Evolutionary conservation across 257 asterid species (phyloP), one percentile per base, ranked within the genome.

Genomic region (Jacaranda mimosifolia): DNA sequence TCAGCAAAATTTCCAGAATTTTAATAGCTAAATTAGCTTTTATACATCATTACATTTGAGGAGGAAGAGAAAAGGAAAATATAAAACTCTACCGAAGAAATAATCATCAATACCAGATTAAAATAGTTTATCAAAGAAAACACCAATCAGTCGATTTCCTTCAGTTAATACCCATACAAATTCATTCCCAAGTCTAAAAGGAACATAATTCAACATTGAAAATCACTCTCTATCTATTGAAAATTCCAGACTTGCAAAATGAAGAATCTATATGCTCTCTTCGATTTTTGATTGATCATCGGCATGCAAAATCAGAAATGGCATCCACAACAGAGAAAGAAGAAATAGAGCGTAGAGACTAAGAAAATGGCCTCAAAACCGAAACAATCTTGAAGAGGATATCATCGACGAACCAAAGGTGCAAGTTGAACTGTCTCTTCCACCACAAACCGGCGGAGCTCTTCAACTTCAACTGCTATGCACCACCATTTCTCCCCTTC

Each of bases 311-410:
- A 69, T 91, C 93, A 94, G 82, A 91, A 74, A 66, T 90, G 93
- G 81, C 97, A 87, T 17, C 98, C 97, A 83, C 95, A 90, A 42
- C 89, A 91, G 36, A 94, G 84, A 89, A 84, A 94, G 90, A 90
- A 91, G 80, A 85, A 76, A 66, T 88, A 83, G 64, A 93, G 87
- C 32, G 86, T 77, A 6, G 89, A 83, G 49, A 89, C 90, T 70
- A 93, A 69, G 58, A 81, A 81, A 12, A 90, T 68, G 15, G 90
- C 96, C 63, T 93, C 97, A 89, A 76, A n/a, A 77, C 81, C 18
- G 92, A 91, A 1, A 87, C 91, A 73, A 91, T 81, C 78, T 88
- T 93, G 85, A 93, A 93, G 35, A 91, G 78, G 64, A 91, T 62
- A 7, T 74, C 85, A 32, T 91, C 97, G 11, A 91, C 82, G 42